Percentiles rank a stretch among this genome's conserved stretches.
These are phyloP conservation scores for Naganishia cerealis DNA, from an alignment of 1,284 basidiomycete species.

Conservation along the genomic window DNA sequence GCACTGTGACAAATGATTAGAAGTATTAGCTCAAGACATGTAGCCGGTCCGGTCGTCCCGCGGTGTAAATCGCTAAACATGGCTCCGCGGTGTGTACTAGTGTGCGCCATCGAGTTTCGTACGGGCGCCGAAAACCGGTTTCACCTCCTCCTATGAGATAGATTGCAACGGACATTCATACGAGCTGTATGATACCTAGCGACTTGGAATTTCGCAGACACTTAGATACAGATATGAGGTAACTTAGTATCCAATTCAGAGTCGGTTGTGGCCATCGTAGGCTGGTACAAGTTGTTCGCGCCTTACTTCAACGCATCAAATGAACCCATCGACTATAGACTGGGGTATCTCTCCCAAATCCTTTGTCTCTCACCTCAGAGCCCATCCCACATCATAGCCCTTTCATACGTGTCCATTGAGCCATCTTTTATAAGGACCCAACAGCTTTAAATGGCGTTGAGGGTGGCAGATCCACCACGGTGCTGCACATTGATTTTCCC, in stretches of 20 bases:
- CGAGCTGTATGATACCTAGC: not conserved
- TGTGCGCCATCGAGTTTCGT: slow-evolving; percentile 20
- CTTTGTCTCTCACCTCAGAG: too few species aligned
- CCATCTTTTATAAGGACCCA: too few species aligned
- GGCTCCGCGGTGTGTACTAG: not conserved
- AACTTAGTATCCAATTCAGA: not conserved
- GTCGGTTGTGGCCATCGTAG: not conserved
- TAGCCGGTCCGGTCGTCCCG: too few species aligned
- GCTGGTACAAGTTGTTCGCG: not conserved
- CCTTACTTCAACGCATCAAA: not conserved
- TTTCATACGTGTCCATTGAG: too few species aligned
- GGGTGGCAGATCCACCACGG: too few species aligned
- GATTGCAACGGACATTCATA: not conserved
- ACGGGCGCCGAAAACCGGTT: slow-evolving; percentile 21
- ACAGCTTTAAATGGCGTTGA: too few species aligned
- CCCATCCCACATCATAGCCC: too few species aligned
- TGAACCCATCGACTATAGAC: slow-evolving; percentile 12
- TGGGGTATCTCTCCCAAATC: too few species aligned
- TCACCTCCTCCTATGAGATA: not conserved
- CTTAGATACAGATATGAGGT: not conserved
- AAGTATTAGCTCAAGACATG: too few species aligned
- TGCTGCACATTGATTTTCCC: too few species aligned
- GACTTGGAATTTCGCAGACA: not conserved
- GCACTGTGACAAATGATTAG: too few species aligned
- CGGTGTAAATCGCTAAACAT: too few species aligned